Evolutionary conservation across 257 asterid species (phyloP), one percentile per base, ranked within the genome.

Genomic region (Orobanche coerulescens): DNA sequence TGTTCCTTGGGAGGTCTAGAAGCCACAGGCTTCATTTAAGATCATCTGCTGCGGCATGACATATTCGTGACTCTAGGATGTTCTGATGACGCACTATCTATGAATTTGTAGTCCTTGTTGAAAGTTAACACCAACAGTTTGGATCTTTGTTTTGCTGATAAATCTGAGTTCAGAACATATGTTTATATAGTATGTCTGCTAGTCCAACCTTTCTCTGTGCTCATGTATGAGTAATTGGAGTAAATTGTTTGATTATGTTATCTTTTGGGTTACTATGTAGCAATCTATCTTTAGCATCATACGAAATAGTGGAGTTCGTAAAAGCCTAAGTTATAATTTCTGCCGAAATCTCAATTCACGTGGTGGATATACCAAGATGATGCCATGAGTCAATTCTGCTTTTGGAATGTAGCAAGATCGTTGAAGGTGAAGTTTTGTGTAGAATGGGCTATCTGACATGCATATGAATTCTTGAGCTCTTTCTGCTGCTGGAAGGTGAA

Each of bases 391-490:
- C 44, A 18, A 37, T 59, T 7, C 67, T n/a, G 63, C 36, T 33
- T 53, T 63, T 34, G 56, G 59, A 20, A 75, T 42, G 43, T 59
- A 59, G 54, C 42, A 26, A 55, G 67, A 60, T 64, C 13, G 39
- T 37, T 34, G 34, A 18, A 47, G 62, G 30, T 63, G 66, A 59
- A 66, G 69, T 62, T 62, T 44, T 25, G 65, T 58, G 23, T 47
- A 49, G 28, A 66, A 68, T 28, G 59, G 47, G 54, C 44, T 53
- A 16, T 44, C 63, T 23, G 39, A 60, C 65, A 26, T 36, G 26
- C 28, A 53, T 9, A 55, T 53, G 62, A 62, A 37, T 58, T 9
- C 5, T 14, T 14, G 67, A 49, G 16, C 42, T 62, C 19, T 58
- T 23, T 61, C 12, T 23, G 22, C 62, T 65, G 59, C 40, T 62